Base-by-base conservation (phyloP, 2,329 filamentous ascomycete genomes). In the Colletotrichum noveboracense region DNA sequence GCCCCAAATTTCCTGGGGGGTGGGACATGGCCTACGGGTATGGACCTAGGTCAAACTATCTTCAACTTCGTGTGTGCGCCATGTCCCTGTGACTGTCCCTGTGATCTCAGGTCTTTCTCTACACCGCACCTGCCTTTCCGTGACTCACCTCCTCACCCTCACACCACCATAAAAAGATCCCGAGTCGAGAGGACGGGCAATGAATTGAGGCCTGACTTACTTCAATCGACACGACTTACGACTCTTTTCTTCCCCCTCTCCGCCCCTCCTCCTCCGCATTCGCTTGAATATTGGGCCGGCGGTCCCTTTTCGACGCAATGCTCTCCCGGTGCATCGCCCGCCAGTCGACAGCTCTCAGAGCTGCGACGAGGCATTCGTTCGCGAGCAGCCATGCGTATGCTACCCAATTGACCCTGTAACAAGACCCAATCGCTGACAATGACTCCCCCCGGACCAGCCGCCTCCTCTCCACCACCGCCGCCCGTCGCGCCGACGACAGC, bases 401-500 rank as follows among this genome's bases (percentile, higher is more conserved):
- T 7, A 4, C 10, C 38, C 69, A 71, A 64, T 73, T 61, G 62
- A 34, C 26, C 7, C 18, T 24, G 0, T 62, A 7, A n/a, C 21
- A n/a, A 10, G 6, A 21, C 4, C 26, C 48, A 71, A 67, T 58
- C 30, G 58, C 78, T 78, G 58, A 77, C 43, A 30, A 16, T 21
- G 21, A 16, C 7, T n/a, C 18, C 38, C 21, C 2, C 77, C 32
- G 32, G 24, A 52, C n/a, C 76, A 91, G 89, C 74, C 90, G 90
- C 70, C 83, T 87, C 76, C 84, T 92, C 69, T 90, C 88, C 55
- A 85, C 87, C 60, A 90, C 91, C 21, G 80, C 88, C 34, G 82
- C 88, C 79, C 85, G 87, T 77, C 87, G 83, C 78, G 81, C 84
- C 79, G 87, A 91, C 79, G 87, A 92, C 75, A 87, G 91, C 74